Evolutionary conservation across 768 basidiomycete genomes (phyloP).

Genomic region (Strobilomyces confusus): DNA sequence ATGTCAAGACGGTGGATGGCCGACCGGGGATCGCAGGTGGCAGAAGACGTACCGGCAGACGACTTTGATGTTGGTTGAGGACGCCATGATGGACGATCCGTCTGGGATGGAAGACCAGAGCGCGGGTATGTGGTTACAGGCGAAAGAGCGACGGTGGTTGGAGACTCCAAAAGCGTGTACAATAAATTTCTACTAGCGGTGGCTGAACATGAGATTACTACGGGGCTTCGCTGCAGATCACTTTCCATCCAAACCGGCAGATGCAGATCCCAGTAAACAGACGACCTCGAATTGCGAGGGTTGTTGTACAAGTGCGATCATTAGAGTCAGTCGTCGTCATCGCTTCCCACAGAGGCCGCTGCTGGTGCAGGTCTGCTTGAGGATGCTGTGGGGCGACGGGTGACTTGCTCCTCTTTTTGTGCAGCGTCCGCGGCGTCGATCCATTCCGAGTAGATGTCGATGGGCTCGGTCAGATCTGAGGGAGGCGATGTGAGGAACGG

Average conservation of each 20-base stretch:
- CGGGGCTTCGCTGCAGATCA: slow-evolving; percentile 3
- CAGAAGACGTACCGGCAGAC: slow-evolving; percentile 84
- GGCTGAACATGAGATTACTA: slow-evolving; percentile 25
- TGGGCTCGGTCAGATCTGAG: slow-evolving; percentile 79
- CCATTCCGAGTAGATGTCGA: slow-evolving; percentile 91
- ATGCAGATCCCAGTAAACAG: neutral
- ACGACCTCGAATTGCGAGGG: slow-evolving; percentile 5
- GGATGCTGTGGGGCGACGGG: slow-evolving; percentile 48
- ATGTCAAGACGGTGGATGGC: slow-evolving; percentile 6
- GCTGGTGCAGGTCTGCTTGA: slow-evolving; percentile 45
- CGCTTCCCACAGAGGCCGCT: slow-evolving; percentile 38
- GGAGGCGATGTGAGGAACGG: slow-evolving; percentile 12
- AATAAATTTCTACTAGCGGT: slow-evolving; percentile 23
- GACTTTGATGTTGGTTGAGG: slow-evolving; percentile 92
- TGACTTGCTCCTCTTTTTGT: slow-evolving; percentile 54
- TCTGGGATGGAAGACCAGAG: slow-evolving; percentile 13
- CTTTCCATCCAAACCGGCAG: slow-evolving; percentile 7
- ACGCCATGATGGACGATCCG: slow-evolving; percentile 54
- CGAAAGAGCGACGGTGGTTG: slow-evolving; percentile 11
- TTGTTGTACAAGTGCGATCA: slow-evolving; percentile 22
- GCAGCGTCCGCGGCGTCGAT: slow-evolving; percentile 86
- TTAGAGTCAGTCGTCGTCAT: slow-evolving; percentile 42
- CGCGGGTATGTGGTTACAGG: slow-evolving; percentile 13
- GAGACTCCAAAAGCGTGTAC: no score
- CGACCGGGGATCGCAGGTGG: slow-evolving; percentile 2